A percentile compares a stretch with the other conserved stretches of the same genome.
Conservation (phyloP, 2,329 filamentous ascomycete genomes). For the Westerdykella ornata region DNA sequence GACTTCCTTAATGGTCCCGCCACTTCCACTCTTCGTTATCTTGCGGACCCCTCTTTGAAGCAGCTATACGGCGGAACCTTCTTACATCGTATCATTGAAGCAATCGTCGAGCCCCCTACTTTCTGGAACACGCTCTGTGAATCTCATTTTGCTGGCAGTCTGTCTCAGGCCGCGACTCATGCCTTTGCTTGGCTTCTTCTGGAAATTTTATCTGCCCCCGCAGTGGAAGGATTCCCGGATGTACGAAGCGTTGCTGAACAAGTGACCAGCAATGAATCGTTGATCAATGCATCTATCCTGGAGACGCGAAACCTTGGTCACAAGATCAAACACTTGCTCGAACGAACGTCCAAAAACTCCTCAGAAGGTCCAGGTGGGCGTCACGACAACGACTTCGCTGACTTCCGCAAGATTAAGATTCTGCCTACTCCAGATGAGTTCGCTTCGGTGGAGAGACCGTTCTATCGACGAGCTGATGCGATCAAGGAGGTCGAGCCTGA, state of each 20-base stretch:
- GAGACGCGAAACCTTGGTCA: conserved; percentile 51
- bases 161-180: conserved; percentile 20
- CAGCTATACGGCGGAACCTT: conserved; percentile 47
- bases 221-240: conserved; percentile 17
- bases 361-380: conserved; percentile 52
- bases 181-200: conserved; percentile 41
- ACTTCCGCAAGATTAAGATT: conserved; percentile 57
- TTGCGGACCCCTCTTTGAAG: conserved; percentile 43
- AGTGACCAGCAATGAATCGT: conserved; percentile 13
- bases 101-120: conserved; percentile 47
- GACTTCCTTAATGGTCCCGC: conserved; percentile 42
- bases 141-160: conserved; percentile 15
- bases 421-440: conserved; percentile 63
- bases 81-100: conserved; percentile 42
- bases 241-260: conserved; percentile 20
- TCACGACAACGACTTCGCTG: conserved; percentile 64
- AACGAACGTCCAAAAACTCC: conserved; percentile 46
- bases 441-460: conserved; percentile 45
- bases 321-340: conserved; percentile 43
- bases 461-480: conserved; percentile 49
- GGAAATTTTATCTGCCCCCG: conserved; percentile 41
- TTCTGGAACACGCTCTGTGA: conserved; percentile 49
- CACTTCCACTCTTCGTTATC: conserved; percentile 30
- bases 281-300: conserved; percentile 38
- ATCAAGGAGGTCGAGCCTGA: conserved; percentile 38